phyloP scores from a whole-genome alignment of 805 yeast genomes.

The Cyberlindnera bimundalis region DNA sequence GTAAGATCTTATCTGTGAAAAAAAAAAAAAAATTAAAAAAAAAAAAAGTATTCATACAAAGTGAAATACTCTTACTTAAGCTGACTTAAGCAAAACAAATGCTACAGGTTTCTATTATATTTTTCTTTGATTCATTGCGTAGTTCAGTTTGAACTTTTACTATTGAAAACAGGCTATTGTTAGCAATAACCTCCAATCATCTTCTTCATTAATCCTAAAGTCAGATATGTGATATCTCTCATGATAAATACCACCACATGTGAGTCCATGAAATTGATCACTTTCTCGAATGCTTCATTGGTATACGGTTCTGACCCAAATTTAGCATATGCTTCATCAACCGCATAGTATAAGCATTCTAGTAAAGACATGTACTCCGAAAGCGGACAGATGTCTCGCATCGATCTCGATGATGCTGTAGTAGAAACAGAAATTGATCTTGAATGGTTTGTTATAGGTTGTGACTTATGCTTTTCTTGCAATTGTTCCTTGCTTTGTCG shows the following conservation, averaged over 20 bases:
- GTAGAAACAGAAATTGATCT: constrained; percentile 12
- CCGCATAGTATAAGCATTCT: constrained; percentile 1
- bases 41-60: too few species aligned
- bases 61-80: too few species aligned
- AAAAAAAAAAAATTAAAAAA: too few species aligned
- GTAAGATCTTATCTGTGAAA: too few species aligned
- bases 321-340: constrained; percentile 3
- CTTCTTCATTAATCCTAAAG: constrained; percentile 7
- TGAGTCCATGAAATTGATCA: constrained; percentile 13
- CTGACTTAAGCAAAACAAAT: too few species aligned
- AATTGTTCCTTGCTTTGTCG: constrained; percentile 3
- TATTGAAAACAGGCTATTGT: not conserved
- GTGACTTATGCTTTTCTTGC: constrained; percentile 5
- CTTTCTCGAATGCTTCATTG: constrained; percentile 7
- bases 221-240: constrained; percentile 12
- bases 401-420: constrained; percentile 10
- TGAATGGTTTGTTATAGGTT: constrained; percentile 2
- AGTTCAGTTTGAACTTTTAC: too few species aligned
- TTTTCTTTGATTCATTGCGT: too few species aligned
- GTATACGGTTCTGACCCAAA: not conserved
- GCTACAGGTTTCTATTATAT: too few species aligned
- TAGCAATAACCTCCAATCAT: constrained; percentile 7
- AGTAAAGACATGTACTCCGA: constrained; percentile 12
- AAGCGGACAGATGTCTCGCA: constrained; percentile 11
- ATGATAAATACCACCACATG: constrained; percentile 15